Evolutionary conservation across 345 rosid genomes (phyloP).

Genomic region (Euphorbia peplus): DNA sequence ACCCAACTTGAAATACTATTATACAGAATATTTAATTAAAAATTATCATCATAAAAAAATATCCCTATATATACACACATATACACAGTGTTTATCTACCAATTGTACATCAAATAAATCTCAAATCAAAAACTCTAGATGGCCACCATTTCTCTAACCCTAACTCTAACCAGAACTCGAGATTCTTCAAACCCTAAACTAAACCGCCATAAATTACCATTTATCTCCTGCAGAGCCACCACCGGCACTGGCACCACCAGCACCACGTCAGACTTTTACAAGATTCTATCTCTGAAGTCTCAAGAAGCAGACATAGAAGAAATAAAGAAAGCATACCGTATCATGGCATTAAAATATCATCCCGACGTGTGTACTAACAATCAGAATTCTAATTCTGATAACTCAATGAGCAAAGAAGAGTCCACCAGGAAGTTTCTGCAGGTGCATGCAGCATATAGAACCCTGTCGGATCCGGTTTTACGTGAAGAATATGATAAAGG

Average conservation of each 20-base stretch:
- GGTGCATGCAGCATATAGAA: slow-evolving; percentile 27
- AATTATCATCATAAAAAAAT: too few species aligned
- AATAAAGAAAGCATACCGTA: slow-evolving; percentile 29
- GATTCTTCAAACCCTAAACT: not conserved
- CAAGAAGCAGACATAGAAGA: slow-evolving; percentile 11
- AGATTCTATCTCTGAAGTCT: slow-evolving; percentile 21
- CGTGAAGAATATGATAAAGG: slow-evolving; percentile 14
- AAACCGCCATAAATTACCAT: not conserved
- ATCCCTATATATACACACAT: not conserved
- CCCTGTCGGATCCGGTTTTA: slow-evolving; percentile 28
- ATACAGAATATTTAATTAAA: too few species aligned
- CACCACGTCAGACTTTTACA: slow-evolving; percentile 14
- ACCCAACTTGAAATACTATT: too few species aligned
- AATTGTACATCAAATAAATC: not conserved
- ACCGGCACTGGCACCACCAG: not conserved
- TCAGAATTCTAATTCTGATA: slow-evolving; percentile 2
- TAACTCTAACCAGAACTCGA: not conserved
- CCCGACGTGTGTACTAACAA: slow-evolving; percentile 19
- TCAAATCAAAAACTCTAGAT: not conserved
- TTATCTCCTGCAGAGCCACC: slow-evolving; percentile 4
- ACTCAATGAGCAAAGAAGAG: slow-evolving; percentile 20
- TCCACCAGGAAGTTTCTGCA: slow-evolving; percentile 25
- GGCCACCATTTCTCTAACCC: not conserved
- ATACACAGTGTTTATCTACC: not conserved
- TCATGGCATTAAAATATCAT: slow-evolving; percentile 20